A percentile compares a stretch with the other conserved stretches of the same genome.
These are phyloP conservation scores for Chlorella sp. DNA, from an alignment of 139 green algal species.

Conservation along the genomic window DNA sequence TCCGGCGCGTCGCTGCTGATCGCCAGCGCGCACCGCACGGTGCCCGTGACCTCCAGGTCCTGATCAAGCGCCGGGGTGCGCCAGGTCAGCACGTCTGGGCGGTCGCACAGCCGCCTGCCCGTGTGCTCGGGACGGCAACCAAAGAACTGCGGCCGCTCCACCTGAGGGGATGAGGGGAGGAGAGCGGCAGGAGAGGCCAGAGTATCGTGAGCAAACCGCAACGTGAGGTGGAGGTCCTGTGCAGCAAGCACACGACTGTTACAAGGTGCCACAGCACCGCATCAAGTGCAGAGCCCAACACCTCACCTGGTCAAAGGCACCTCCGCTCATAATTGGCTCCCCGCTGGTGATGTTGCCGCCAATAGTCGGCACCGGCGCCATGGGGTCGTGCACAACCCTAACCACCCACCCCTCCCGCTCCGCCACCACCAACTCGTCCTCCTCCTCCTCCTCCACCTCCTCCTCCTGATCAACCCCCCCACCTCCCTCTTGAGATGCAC, in stretches of 20 bases:
- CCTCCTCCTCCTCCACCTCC: too few relatives aligned
- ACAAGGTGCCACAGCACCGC: too few relatives aligned
- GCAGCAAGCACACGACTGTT: neutral
- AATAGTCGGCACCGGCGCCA: conserved; percentile 7
- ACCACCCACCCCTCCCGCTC: too few relatives aligned
- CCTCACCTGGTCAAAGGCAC: conserved; percentile 15
- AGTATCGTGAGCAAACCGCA: neutral
- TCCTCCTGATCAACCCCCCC: too few relatives aligned
- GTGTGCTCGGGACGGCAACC: neutral
- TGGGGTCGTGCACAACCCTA: neutral
- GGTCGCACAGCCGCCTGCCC: neutral
- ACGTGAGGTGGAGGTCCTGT: neutral
- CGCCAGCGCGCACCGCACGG: neutral
- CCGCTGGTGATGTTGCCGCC: conserved; percentile 14
- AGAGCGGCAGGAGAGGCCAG: neutral
- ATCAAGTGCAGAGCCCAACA: too few relatives aligned
- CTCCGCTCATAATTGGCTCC: conserved; percentile 11
- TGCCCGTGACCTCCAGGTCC: conserved; percentile 5
- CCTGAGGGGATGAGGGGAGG: neutral
- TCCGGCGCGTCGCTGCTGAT: conserved; percentile 1
- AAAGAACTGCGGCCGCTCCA: conserved; percentile 15
- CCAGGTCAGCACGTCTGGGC: neutral
- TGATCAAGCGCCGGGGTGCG: neutral
- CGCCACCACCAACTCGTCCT: too few relatives aligned
- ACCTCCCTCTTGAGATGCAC: too few relatives aligned